These are phyloP conservation scores for Sporothrix globosa DNA, from an alignment of 2,329 filamentous ascomycete species.

Conservation along the genomic window DNA sequence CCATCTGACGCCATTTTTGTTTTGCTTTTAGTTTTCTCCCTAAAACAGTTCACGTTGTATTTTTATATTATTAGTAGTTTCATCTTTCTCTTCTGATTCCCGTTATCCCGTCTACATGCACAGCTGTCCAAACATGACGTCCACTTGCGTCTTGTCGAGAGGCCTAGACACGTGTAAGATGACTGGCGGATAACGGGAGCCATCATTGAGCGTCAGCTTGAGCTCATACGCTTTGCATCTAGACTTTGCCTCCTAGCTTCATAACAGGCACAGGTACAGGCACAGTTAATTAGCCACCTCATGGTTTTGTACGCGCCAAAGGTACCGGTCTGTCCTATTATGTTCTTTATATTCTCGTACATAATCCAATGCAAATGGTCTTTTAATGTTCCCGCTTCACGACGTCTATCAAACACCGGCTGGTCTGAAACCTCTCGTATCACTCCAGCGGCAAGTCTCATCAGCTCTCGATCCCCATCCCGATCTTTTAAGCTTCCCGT, in stretches of 20 bases:
- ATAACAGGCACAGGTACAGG: not conserved
- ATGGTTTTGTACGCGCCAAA: not conserved
- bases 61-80: not conserved
- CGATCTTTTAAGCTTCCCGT: not conserved
- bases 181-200: not conserved
- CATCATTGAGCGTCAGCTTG: not conserved
- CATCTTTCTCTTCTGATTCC: not conserved
- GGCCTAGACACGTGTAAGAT: slow-evolving; percentile 1
- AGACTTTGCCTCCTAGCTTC: not conserved
- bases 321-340: not conserved
- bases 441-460: not conserved
- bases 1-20: slow-evolving; percentile 31
- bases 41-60: not conserved
- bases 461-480: not conserved
- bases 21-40: not conserved
- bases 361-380: not conserved
- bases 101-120: not conserved
- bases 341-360: not conserved
- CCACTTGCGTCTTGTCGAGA: not conserved
- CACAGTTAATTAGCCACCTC: not conserved
- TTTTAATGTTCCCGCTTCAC: not conserved
- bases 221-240: too few relatives aligned
- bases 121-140: slow-evolving; percentile 11
- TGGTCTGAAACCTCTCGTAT: not conserved
- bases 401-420: not conserved